phyloP scores from a whole-genome alignment of 768 basidiomycete genomes.

The Leccinum barrowsii region DNA sequence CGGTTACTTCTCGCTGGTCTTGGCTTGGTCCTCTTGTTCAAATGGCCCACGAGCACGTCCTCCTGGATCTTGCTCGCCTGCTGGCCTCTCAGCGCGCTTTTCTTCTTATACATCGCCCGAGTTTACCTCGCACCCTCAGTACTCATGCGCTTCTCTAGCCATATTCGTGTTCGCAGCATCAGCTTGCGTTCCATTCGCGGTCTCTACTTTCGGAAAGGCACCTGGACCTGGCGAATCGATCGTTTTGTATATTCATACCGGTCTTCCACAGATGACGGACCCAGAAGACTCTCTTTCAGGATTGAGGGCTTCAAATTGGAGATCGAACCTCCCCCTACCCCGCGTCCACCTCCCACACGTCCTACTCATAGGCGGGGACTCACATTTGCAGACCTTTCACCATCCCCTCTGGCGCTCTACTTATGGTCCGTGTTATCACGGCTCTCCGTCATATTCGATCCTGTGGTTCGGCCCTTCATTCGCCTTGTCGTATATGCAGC shows the following conservation, averaged over 20 bases:
- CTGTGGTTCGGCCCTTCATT: conserved; percentile 57
- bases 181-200: conserved; percentile 78
- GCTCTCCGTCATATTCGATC: conserved; percentile 49
- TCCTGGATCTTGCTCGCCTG: conserved; percentile 43
- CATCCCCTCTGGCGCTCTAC: conserved; percentile 34
- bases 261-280: conserved; percentile 41
- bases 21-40: conserved; percentile 9
- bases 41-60: conserved; percentile 20
- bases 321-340: conserved; percentile 28
- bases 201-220: conserved; percentile 59
- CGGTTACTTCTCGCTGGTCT: conserved; percentile 14
- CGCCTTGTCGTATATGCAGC: conserved; percentile 51
- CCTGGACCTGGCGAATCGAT: conserved; percentile 57
- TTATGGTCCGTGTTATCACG: conserved; percentile 31
- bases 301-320: conserved; percentile 60
- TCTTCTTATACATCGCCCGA: conserved; percentile 57
- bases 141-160: conserved; percentile 53
- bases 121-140: conserved; percentile 66
- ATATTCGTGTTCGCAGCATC: conserved; percentile 66
- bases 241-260: conserved; percentile 61
- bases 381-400: conserved; percentile 38
- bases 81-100: conserved; percentile 50
- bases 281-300: conserved; percentile 57
- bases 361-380: conserved; percentile 38
- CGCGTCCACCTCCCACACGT: conserved; percentile 17